Evolutionary conservation across 1,284 basidiomycete species (phyloP), one percentile per base, ranked within the genome.

Genomic region (Tilletia indica): DNA sequence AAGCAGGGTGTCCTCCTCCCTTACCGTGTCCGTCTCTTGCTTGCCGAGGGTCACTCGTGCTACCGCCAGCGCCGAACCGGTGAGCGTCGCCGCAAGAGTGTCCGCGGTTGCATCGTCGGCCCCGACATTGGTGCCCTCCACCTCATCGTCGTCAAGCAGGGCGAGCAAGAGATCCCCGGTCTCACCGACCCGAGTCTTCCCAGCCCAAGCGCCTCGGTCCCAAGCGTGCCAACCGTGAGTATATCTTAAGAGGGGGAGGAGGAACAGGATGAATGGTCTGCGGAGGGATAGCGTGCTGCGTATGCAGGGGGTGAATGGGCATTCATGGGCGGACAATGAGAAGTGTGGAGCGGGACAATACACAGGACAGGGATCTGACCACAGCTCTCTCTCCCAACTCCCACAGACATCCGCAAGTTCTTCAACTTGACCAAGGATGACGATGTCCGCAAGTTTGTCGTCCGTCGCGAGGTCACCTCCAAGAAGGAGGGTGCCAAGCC

Each of bases 391-490:
- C 42, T 25, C 61, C 42, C 48, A 36, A 49, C 25, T 36, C 34
- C 38, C 21, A 56, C 72, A 73, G 68, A 87, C 91, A 98, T 98
- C 87, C 89, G 95, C 86, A 90, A 88, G 85, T 97, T 98, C 90
- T 99, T 98, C 90, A 97, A 97, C 89, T 88, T 98, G 85, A 89
- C 89, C 87, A 98, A 98, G 90, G 92, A 96, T 85, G 96, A 98
- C 85, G 96, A 98, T 87, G 95, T 98, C 74, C 91, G 93, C 87
- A 94, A 97, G 87, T 98, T 97, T 86, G 84, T 85, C 63, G 90
- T 97, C 81, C 86, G 87, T 78, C 89, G 94, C 83, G 94, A 97
- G 88, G 93, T 98, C 71, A 90, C 87, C 87, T 91, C 91, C 86
- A 97, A 97, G 91, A 94, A 96, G 88, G 91, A 91, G 85, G 88